These are phyloP conservation scores for Anthoceros angustus DNA, from an alignment of 225 moss, liverwort and hornwort genomes.

Conservation along the genomic window DNA sequence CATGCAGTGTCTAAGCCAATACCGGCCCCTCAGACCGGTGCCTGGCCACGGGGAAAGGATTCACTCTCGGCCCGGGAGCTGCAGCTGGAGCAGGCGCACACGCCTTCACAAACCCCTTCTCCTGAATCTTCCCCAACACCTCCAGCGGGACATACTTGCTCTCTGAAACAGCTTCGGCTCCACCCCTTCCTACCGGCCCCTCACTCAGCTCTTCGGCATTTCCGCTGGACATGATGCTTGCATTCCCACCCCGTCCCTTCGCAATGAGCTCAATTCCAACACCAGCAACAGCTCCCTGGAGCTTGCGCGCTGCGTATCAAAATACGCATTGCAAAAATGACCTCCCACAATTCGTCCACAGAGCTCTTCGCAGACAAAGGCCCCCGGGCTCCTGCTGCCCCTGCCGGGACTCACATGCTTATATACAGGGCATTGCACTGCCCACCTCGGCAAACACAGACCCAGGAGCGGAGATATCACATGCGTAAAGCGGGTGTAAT, in stretches of 20 bases:
- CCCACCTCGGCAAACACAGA: too few species aligned
- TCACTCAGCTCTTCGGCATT: background rate
- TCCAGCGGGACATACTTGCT: conserved; percentile 23
- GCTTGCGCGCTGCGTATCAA: background rate
- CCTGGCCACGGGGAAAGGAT: conserved; percentile 72
- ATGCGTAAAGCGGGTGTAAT: too few species aligned
- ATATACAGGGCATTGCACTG: too few species aligned
- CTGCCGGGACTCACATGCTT: too few species aligned
- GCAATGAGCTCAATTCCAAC: background rate
- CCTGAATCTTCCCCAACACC: conserved; percentile 55
- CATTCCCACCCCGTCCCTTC: background rate
- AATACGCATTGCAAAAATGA: background rate
- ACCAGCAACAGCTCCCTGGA: background rate
- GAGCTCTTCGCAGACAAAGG: too few species aligned
- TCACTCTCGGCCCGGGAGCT: conserved; percentile 39
- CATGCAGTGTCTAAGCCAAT: background rate
- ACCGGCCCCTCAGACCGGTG: conserved; percentile 64
- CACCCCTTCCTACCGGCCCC: background rate
- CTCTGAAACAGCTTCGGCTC: background rate
- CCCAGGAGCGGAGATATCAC: too few species aligned
- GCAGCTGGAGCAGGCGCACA: conserved; percentile 13
- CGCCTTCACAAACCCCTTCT: conserved; percentile 51
- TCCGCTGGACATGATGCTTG: background rate
- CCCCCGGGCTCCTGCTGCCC: too few species aligned
- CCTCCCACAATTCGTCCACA: background rate